Evolutionary conservation across 2,329 filamentous ascomycete species (phyloP), one percentile per base, ranked within the genome.

Genomic region (Exophiala calicioides): DNA sequence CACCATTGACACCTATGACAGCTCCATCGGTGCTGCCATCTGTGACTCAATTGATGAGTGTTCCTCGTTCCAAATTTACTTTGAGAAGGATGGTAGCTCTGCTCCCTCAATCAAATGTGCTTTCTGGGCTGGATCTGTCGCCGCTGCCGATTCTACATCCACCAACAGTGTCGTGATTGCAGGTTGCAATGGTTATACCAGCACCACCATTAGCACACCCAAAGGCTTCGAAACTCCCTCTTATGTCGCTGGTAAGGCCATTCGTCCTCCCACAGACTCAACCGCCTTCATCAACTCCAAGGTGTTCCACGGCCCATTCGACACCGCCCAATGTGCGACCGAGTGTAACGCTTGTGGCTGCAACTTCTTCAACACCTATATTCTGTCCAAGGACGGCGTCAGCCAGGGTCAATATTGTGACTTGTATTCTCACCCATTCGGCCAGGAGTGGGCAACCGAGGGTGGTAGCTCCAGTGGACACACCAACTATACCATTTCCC

Each of bases 1-100:
- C 13, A 40, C 36, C 20, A 47, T 56, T 41, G 50, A 50, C 21
- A 36, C 47, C n/a, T 56, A 56, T 34, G 47, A 56, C 19, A 50
- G 35, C 33, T 29, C n/a, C 23, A 47, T 51, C 33, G 50, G 53
- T 26, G 53, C 50, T 16, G 39, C 32, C 1, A 45, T 56, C 21
- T 56, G 53, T 33, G 40, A 56, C 39, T 32, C 38, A 12, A 44
- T 53, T 12, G 40, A 43, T 8, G 50, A 50, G 27, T 56, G 53
- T 26, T 50, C 47, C 9, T 50, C 53, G 7, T 56, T 56, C 31
- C 38, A 53, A 23, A 51, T 56, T 18, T 56, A 56, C 38, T 56
- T 53, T 36, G 53, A 56, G 39, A 52, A 55, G 35, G 35, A 50
- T 10, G 40, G 26, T 16, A 26, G 19, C 5, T 24, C 38, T 3